These are phyloP conservation scores for Metschnikowia henanensis DNA, from an alignment of 805 yeast genomes.

Conservation along the genomic window DNA sequence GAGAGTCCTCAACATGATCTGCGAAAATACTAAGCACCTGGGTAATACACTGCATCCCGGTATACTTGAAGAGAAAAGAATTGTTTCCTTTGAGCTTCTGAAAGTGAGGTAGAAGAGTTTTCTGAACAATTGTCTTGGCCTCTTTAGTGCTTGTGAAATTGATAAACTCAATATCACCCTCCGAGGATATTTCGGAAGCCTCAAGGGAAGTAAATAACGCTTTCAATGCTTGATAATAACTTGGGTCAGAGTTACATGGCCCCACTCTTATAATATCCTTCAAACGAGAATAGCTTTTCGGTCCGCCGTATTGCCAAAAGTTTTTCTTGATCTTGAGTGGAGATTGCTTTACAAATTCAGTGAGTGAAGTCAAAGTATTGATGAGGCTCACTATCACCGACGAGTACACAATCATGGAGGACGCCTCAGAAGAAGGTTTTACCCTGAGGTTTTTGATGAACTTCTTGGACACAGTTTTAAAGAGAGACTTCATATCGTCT, in stretches of 20 bases:
- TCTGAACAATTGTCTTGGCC: constrained; percentile 19
- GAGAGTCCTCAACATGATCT: neutral
- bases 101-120: constrained; percentile 19
- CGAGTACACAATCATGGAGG: constrained; percentile 41
- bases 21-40: constrained; percentile 17
- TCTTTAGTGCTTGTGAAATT: constrained; percentile 21
- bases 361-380: constrained; percentile 39
- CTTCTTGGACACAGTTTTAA: constrained; percentile 43
- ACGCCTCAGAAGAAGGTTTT: constrained; percentile 18
- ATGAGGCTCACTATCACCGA: constrained; percentile 48
- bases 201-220: constrained; percentile 23
- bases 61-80: constrained; percentile 19
- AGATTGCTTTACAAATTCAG: constrained; percentile 13
- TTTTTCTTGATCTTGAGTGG: constrained; percentile 40
- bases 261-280: constrained; percentile 51
- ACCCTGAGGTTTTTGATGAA: constrained; percentile 45
- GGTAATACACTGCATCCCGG: constrained; percentile 23
- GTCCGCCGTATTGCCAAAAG: constrained; percentile 54
- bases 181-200: constrained; percentile 7
- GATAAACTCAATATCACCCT: constrained; percentile 20
- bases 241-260: constrained; percentile 50
- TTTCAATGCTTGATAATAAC: constrained; percentile 41
- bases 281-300: constrained; percentile 40
- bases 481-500: constrained; percentile 26
- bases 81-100: constrained; percentile 18